Base-by-base conservation (phyloP, 305 asterid species). In the Fraxinus xanthoxyloides region DNA sequence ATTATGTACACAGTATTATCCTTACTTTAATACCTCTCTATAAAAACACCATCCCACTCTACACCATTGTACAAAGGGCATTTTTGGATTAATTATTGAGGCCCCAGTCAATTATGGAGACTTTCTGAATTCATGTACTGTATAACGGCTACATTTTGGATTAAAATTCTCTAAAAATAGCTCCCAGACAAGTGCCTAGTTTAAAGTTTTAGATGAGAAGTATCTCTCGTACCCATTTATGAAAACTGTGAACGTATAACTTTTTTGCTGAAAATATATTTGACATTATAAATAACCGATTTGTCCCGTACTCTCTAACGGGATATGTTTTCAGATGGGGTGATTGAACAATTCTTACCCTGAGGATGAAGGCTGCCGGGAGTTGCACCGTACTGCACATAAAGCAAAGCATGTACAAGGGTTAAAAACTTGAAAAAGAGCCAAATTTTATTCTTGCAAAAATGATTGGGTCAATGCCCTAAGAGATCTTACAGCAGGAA, bases 301-400 rank as follows among this genome's bases (percentile, higher is more conserved):
- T n/a, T 19, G 26, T 54, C 7, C 46, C 0, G 2, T 54, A 7
- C 3, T 56, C 10, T 13, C 10, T 46, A 46, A 46, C 56, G n/a
- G 1, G 1, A 12, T 48, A 15, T 2, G 21, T 17, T 48, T 15
- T 48, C 15, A 15, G 7, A 48, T 48, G 59, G 1, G 6, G 30
- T 21, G 13, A 3, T 23, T 13, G 12, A 21, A 59, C 13, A 59
- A n/a, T 28, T 43, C 82, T 82, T 85, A 93, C 96, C 96, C 85
- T 92, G 89, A 36, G 97, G 97, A 17, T 84, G 92, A 61, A 93
- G 96, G 83, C 93, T 89, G 72, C 96, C 96, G 4, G 92, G 95
- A 85, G 93, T 90, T 76, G 85, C 81, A 40, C 96, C 95, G 40
- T 87, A 75, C 95, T 90, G 90, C 7, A 59, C 4, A 80, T 40